Evolutionary conservation across 2,329 filamentous ascomycete genomes (phyloP), one percentile per base, ranked within the genome.

Genomic region (Aspergillus sp.): DNA sequence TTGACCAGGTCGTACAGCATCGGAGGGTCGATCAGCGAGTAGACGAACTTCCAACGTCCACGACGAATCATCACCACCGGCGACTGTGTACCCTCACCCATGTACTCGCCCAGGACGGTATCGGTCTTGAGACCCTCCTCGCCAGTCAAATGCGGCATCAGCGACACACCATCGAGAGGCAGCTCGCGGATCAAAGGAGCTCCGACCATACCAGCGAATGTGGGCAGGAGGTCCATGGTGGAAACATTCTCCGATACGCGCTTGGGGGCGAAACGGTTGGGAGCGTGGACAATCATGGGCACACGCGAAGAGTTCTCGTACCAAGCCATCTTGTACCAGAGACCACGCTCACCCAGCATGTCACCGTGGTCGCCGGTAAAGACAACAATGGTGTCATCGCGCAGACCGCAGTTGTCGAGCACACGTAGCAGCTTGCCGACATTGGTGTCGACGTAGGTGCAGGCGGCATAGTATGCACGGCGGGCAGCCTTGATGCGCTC

Each of bases 321-420:
- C 78, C 93, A 96, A 61, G 82, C 89, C 90, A 96, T 96, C 77
- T 96, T 96, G 75, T 95, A 81, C 90, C 90, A 96, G 37, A 96
- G 73, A 5, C 87, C 86, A 42, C 89, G 83, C 73, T 96, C 90
- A 46, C 90, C 90, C 6, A 96, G 79, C 90, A 96, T 96, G 67
- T 96, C 90, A 44, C 90, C 90, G 61, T 96, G 90, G 64, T 96
- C 90, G 36, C 90, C 90, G 46, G 86, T 90, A 70, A 96, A 96
- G 53, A 96, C 83, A 57, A 96, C 76, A 56, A 95, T 90, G 9
- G 90, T 96, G 68, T 95, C 82, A 30, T 95, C 82, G 47, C 84
- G 84, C 36, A 96, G 74, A 6, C 83, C 80, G 60, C 88, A 91
- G 47, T 89, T 78, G 64, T 90, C 85, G 12, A 96, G 73, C 0